Evolutionary conservation across 257 asterid species (phyloP).

Genomic region (Nicotiana otophora): DNA sequence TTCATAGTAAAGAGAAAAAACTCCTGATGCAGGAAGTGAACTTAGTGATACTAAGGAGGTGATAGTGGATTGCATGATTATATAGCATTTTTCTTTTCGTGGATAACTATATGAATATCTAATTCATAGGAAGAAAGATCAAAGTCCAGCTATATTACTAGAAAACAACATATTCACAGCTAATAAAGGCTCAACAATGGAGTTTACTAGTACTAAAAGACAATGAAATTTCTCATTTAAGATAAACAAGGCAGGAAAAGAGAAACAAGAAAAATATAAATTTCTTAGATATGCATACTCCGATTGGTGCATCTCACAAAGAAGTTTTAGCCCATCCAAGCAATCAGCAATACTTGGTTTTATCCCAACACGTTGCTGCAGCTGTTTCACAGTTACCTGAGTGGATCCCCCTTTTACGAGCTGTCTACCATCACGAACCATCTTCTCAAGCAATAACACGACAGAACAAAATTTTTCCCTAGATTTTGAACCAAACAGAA

Average conservation of each 20-base stretch:
- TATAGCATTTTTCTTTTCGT: not conserved
- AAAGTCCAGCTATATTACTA: not conserved
- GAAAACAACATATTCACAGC: not conserved
- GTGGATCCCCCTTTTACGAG: slow-evolving; percentile 42
- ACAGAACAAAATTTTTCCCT: slow-evolving; percentile 59
- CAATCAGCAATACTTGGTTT: slow-evolving; percentile 69
- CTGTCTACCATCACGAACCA: slow-evolving; percentile 58
- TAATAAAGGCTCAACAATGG: not conserved
- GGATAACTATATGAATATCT: not conserved
- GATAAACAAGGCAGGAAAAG: not conserved
- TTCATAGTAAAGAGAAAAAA: not conserved
- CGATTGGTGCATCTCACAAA: slow-evolving; percentile 72
- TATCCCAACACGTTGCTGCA: slow-evolving; percentile 54
- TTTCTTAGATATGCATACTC: slow-evolving; percentile 44
- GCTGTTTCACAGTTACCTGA: slow-evolving; percentile 38
- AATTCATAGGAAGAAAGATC: not conserved
- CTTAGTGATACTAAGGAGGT: not conserved
- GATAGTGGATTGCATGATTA: not conserved
- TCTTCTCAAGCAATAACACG: slow-evolving; percentile 52
- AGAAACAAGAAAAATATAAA: not conserved
- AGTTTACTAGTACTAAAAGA: not conserved
- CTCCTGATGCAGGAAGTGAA: not conserved
- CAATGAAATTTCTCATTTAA: not conserved
- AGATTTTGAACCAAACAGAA: slow-evolving; percentile 1
- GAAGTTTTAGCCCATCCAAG: slow-evolving; percentile 60